Evolutionary conservation across 1,284 basidiomycete species (phyloP), one percentile per base, ranked within the genome.

Genomic region (Puccinia horiana): DNA sequence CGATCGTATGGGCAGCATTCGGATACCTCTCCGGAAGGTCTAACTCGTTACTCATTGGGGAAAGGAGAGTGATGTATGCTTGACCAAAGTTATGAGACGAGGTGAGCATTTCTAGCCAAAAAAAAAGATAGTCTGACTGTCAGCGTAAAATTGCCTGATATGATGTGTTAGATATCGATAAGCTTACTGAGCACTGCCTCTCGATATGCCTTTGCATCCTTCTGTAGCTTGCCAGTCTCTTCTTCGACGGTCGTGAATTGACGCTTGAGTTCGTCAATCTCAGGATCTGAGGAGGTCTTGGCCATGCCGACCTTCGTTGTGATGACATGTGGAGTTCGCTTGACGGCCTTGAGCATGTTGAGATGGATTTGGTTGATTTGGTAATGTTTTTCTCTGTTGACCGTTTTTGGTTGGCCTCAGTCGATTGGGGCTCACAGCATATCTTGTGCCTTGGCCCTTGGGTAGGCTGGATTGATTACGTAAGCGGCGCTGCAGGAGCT

Each of bases 191-290:
- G 90, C 78, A 96, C 93, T 40, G 92, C 90, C 80, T 98, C 95
- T 12, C 91, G 91, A 88, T 95, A 98, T 8, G 92, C 90, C 85
- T 93, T 93, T 61, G 93, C 92, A 86, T 99, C 96, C 88, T 98
- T 98, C 84, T 94, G 88, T 83, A 99, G 89, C 88, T 96, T 96
- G 86, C 95, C 94, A 0, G 92, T 91, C 20, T 93, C 92, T 81
- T 91, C 88, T 88, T 98, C 95, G 84, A 96, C 89, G 11, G 90
- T 87, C 23, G 90, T 88, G 87, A 96, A 96, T 86, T 70, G 88
- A 93, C 96, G 87, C 96, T 94, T 37, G 93, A 91, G 89, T 96
- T 95, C 84, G 88, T 89, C 12, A 93, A 94, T 87, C 93, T 94
- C 95, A 86, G 49, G 49, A 58, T 82, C 83, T 26, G 63, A 67